Conservation (phyloP, 78 protist genomes). For the Creolimax fragrantissima region DNA sequence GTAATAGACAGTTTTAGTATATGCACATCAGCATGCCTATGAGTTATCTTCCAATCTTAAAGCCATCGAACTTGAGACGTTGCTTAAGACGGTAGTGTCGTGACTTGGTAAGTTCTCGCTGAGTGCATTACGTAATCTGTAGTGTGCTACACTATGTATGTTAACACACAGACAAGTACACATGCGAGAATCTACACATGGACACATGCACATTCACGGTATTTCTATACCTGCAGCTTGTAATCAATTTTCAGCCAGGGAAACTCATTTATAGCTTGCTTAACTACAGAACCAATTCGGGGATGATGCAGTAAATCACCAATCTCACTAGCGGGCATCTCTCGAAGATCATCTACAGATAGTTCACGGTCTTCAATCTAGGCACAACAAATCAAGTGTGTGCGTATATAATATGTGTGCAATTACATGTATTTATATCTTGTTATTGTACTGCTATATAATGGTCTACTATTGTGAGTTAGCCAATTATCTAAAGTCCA, state of each 20-base stretch:
- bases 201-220: neutral
- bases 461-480: too few species aligned
- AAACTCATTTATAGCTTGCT: slow-evolving; percentile 39
- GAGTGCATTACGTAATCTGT: too few species aligned
- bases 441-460: too few species aligned
- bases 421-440: too few species aligned
- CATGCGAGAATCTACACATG: neutral
- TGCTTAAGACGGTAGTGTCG: too few species aligned
- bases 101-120: too few species aligned
- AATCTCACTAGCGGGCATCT: slow-evolving; percentile 65
- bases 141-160: too few species aligned
- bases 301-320: slow-evolving; percentile 49
- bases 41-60: too few species aligned
- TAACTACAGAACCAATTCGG: slow-evolving; percentile 38
- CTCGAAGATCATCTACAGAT: slow-evolving; percentile 49
- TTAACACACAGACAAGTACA: neutral
- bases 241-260: slow-evolving; percentile 60
- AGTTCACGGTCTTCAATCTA: neutral
- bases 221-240: neutral
- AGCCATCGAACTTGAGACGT: too few species aligned
- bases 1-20: slow-evolving; percentile 21
- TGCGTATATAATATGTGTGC: neutral
- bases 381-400: neutral
- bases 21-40: neutral
- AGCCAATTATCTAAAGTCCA: too few species aligned